Conservation (phyloP, 345 rosid species). For the Brassica napus region DNA sequence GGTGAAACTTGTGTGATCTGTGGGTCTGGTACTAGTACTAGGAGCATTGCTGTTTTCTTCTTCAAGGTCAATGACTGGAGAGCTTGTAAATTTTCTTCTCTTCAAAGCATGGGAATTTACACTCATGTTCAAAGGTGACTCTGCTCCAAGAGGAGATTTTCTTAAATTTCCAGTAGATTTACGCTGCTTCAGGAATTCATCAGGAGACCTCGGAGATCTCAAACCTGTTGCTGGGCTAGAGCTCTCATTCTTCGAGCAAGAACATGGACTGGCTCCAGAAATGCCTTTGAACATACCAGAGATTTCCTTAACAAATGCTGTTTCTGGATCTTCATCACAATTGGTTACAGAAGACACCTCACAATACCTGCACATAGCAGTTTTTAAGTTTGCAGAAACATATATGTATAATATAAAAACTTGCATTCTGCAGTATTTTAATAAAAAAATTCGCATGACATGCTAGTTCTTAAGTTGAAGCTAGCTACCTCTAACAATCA, state of each 20-base stretch:
- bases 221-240: constrained; percentile 53
- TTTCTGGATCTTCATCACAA: constrained; percentile 55
- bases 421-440: constrained; percentile 12
- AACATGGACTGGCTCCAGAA: constrained; percentile 50
- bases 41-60: constrained; percentile 40
- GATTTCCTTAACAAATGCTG: constrained; percentile 58
- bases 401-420: neutral
- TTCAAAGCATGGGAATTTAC: constrained; percentile 70
- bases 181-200: constrained; percentile 48
- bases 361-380: constrained; percentile 52
- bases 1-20: constrained; percentile 33
- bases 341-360: constrained; percentile 42
- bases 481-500: constrained; percentile 4
- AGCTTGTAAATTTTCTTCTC: constrained; percentile 55
- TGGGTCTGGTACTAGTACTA: constrained; percentile 18
- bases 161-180: constrained; percentile 40
- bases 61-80: constrained; percentile 46
- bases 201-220: constrained; percentile 41
- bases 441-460: constrained; percentile 10
- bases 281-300: constrained; percentile 40
- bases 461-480: constrained; percentile 24
- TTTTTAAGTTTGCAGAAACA: neutral
- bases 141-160: constrained; percentile 44
- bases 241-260: constrained; percentile 51
- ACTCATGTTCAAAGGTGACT: constrained; percentile 58